A percentile compares a stretch with the other conserved stretches of the same genome.
These are phyloP conservation scores for Fusarium setosum DNA, from an alignment of 2,329 filamentous ascomycete species.

Conservation along the genomic window DNA sequence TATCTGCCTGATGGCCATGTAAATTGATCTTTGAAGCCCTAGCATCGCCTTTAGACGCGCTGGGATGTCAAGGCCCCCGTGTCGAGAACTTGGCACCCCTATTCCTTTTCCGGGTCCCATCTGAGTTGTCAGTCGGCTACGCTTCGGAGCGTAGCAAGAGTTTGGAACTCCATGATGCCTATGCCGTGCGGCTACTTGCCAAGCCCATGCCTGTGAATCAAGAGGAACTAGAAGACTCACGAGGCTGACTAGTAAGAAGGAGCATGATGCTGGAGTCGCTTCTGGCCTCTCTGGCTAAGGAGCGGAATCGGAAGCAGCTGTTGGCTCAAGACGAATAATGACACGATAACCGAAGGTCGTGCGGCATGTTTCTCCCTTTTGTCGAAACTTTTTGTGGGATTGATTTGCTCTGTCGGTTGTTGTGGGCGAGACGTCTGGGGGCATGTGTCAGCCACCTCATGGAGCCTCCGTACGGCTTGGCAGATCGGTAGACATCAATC, in stretches of 20 bases:
- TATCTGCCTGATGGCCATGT: not conserved
- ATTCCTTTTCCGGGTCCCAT: constrained; percentile 19
- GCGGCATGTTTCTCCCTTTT: constrained; percentile 10
- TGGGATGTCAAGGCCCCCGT: constrained; percentile 1
- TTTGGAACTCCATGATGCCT: constrained; percentile 11
- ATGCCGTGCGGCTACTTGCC: constrained; percentile 6
- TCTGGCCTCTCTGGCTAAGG: not conserved
- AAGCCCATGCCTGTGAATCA: constrained; percentile 14
- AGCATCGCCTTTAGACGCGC: constrained; percentile 6
- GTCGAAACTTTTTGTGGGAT: constrained; percentile 19
- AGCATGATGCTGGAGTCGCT: not conserved
- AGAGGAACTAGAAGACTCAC: not conserved
- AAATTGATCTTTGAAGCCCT: not conserved
- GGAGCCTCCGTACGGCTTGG: not conserved
- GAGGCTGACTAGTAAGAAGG: constrained; percentile 12
- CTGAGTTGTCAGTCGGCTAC: constrained; percentile 2
- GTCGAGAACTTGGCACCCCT: constrained; percentile 28
- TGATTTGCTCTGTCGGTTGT: not conserved
- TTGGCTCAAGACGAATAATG: not conserved
- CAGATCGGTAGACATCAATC: constrained; percentile 1
- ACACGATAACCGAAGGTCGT: not conserved
- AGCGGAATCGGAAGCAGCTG: not conserved
- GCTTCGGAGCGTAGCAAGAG: not conserved
- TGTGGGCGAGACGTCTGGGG: constrained; percentile 8
- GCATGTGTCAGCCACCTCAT: constrained; percentile 15